Conservation (phyloP, 1,139 yeast species). For the Magnusiomyces magnusii region DNA sequence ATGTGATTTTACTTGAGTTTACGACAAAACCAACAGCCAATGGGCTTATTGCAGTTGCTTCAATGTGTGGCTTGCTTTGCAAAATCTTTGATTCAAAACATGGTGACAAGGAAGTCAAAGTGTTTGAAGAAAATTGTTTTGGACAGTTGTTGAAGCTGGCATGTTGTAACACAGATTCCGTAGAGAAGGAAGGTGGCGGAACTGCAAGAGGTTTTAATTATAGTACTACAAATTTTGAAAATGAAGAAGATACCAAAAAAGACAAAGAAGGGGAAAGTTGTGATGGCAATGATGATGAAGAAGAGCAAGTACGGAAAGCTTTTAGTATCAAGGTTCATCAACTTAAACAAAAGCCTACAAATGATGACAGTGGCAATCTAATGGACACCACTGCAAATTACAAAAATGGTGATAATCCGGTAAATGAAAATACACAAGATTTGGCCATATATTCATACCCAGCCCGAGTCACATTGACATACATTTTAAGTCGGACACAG, state of each 20-base stretch:
- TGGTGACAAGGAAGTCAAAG: conserved; percentile 7
- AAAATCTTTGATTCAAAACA: conserved; percentile 15
- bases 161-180: not conserved
- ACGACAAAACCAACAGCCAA: conserved; percentile 3
- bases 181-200: no score
- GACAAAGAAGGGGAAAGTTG: not conserved
- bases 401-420: not conserved
- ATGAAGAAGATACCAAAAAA: not conserved
- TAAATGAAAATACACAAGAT: conserved; percentile 6
- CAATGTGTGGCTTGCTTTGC: conserved; percentile 15
- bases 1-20: conserved; percentile 11
- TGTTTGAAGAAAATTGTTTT: conserved; percentile 7
- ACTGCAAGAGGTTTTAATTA: no score
- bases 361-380: not conserved
- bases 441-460: conserved; percentile 10
- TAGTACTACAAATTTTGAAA: no score
- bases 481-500: conserved; percentile 11
- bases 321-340: not conserved
- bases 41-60: conserved; percentile 11
- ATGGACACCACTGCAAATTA: not conserved
- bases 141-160: conserved; percentile 9
- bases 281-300: not conserved
- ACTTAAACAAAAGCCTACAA: not conserved
- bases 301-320: not conserved
- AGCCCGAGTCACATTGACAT: conserved; percentile 13